A percentile compares a stretch with the other conserved stretches of the same genome.
phyloP scores from a whole-genome alignment of 2,329 filamentous ascomycete genomes.

The Aspergillus amoenus region DNA sequence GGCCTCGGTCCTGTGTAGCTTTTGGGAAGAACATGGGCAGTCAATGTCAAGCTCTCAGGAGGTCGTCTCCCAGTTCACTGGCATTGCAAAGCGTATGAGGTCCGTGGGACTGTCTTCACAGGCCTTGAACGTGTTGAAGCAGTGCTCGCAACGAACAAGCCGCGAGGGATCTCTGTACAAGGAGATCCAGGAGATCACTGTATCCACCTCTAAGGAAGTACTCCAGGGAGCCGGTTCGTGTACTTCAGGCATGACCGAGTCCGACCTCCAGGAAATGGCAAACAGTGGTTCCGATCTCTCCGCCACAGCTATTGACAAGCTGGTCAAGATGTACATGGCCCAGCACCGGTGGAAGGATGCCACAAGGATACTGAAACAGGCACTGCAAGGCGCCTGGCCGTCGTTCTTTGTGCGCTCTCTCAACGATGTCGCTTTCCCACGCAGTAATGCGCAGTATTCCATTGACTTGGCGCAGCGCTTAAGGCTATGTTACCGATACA shows the following conservation, averaged over 20 bases:
- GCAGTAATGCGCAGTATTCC: slow-evolving; percentile 43
- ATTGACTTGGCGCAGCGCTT: slow-evolving; percentile 50
- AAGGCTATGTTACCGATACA: slow-evolving; percentile 44
- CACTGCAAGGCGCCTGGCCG: slow-evolving; percentile 48
- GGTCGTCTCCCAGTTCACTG: slow-evolving; percentile 35
- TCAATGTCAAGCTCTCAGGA: slow-evolving; percentile 38
- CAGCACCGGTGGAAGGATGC: slow-evolving; percentile 51
- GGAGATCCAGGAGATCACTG: not conserved
- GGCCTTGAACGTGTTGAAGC: slow-evolving; percentile 49
- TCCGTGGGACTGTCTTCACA: slow-evolving; percentile 43
- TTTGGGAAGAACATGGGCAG: slow-evolving; percentile 52
- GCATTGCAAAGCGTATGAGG: slow-evolving; percentile 48
- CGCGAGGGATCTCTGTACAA: slow-evolving; percentile 22
- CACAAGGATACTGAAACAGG: slow-evolving; percentile 45
- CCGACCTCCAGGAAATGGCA: slow-evolving; percentile 44
- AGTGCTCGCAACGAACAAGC: slow-evolving; percentile 37
- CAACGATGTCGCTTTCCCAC: slow-evolving; percentile 45
- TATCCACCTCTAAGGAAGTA: slow-evolving; percentile 38
- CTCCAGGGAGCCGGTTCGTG: slow-evolving; percentile 39
- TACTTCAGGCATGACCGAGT: slow-evolving; percentile 41
- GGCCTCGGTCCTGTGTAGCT: slow-evolving; percentile 10
- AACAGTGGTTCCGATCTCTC: slow-evolving; percentile 43
- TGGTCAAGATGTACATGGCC: slow-evolving; percentile 43
- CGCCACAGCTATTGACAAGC: slow-evolving; percentile 34
- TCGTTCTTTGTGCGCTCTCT: slow-evolving; percentile 47